Base-by-base conservation (phyloP, 495 filamentous ascomycete genomes). In the Aspergillus baeticus region DNA sequence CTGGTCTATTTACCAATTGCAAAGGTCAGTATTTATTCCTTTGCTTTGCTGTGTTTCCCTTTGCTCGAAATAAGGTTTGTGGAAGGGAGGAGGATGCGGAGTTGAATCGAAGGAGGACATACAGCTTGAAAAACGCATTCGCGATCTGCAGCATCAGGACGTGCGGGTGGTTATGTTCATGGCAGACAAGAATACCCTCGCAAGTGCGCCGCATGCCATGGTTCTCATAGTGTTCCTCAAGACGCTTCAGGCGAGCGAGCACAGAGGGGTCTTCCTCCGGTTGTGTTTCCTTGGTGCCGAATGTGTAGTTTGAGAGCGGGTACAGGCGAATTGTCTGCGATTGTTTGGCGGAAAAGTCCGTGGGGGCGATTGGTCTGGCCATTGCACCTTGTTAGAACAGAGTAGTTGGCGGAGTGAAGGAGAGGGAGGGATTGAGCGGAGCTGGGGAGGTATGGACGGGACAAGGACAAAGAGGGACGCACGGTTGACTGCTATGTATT, bases 131-230 rank as follows among this genome's bases (percentile, higher is more conserved):
- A 72, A 98, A 98, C 5, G 94, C 93, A 74, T 98, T 98, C 20
- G 94, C 94, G 58, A 98, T 98, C 78, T 98, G 94, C 60, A 98
- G 80, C 95, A 97, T 98, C 65, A 97, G 73, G 50, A 98, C 94
- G 67, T 98, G 94, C 1, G 94, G 94, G 69, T 97, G 94, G 70
- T 96, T 97, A 77, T 98, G 93, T 71, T 98, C 94, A 68, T 98
- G 94, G 73, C 94, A 98, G 58, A 98, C 90, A 10, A 98, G 81
- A 54, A 98, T 86, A 54, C 94, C 94, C 75, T 98, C 94, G 69
- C 93, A 96, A 6, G 94, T 97, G 5, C 94, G 84, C 35, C 94
- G 87, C 94, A 98, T 98, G 59, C 94, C 94, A 77, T 97, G 85
- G 39, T 84, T 76, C 10, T 85, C 80, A 73, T 97, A 98, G 73